Base-by-base conservation (phyloP, 306 rosid species). In the Psophocarpus tetragonolobus region DNA sequence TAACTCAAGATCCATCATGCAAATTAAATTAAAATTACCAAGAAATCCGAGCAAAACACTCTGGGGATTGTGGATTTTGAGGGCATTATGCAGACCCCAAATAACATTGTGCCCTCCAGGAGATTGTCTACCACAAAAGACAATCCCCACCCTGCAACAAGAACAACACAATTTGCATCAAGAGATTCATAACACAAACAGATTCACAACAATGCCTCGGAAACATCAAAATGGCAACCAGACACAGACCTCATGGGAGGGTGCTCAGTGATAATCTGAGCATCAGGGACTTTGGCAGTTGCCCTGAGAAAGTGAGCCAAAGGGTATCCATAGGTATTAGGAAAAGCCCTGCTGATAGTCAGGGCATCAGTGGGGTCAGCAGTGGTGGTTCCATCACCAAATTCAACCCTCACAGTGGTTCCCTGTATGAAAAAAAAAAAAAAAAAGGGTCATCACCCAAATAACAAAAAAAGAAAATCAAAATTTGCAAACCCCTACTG, bases 41-140 rank as follows among this genome's bases (percentile, higher is more conserved):
- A 92, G 89, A 83, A 95, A 95, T 83, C 99, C 99, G 78, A 92
- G 90, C 62, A 95, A 87, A 72, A 81, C 84, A 82, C 80, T 95
- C 9, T 57, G 80, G n/a, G 90, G 84, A 82, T 95, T 95, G 91
- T 91, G 97, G 75, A 82, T 73, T 85, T 92, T 91, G 64, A 95
- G 94, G 70, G 99, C 98, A 17, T 64, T 50, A 57, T 79, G 85
- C 79, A 92, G 97, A 54, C 99, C 99, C 99, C 99, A 95, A 10
- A 92, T 85, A 66, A 92, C 97, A 78, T 95, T 95, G 87, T 95
- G 99, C 47, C 99, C 99, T 62, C 99, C 99, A 42, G 99, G 99
- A 74, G 99, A 95, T 81, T 95, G 99, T 80, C 99, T 89, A 35
- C 99, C 99, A 80, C 96, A 89, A 68, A 95, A 95, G 80, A 95